Base-by-base conservation (phyloP, 2,329 filamentous ascomycete species). In the Talaromyces rugulosus region DNA sequence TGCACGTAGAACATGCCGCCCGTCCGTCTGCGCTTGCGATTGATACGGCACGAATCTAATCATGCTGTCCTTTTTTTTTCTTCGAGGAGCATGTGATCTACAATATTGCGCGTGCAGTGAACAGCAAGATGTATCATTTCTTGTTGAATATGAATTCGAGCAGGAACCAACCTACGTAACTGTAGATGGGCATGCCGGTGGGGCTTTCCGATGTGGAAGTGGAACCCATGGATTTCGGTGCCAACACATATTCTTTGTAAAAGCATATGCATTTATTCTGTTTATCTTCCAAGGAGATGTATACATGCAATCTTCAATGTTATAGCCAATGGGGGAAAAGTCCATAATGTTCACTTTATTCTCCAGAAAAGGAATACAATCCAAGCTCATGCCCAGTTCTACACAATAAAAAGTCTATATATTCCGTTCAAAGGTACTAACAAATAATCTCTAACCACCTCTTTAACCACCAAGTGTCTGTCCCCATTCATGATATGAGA, bases 1-100 rank as follows among this genome's bases (percentile, higher is more conserved):
- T 18, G 59, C 59, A 2, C 59, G 59, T 11, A 44, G 54, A 28
- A 55, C 40, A 56, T 34, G 33, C 40, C 27, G 55, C 27, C 54
- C 52, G 33, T 53, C 50, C 4, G 14, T 16, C n/a, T 33, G 53
- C 40, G 33, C 12, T 18, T 61, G 27, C 23, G 33, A 33, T 23
- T 58, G 30, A 18, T 51, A 31, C 14, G 53, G 36, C 8, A 61
- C 54, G 18, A 61, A 61, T 47, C 54, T 27, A 18, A 61, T 12
- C 59, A 61, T 61, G 50, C 28, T 53, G 14, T 5, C 12, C 28
- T 1, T 16, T 53, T 31, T 9, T 16, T 27, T 12, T 8, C 28
- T 28, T 28, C 1, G 44, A 23, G 12, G 44, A 23, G 12, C 44
- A 51, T 28, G 18, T 27, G 18, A 16, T 5, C 5, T 40, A 40